Base-by-base conservation (phyloP, 768 basidiomycete genomes). In the Russula sp. region DNA sequence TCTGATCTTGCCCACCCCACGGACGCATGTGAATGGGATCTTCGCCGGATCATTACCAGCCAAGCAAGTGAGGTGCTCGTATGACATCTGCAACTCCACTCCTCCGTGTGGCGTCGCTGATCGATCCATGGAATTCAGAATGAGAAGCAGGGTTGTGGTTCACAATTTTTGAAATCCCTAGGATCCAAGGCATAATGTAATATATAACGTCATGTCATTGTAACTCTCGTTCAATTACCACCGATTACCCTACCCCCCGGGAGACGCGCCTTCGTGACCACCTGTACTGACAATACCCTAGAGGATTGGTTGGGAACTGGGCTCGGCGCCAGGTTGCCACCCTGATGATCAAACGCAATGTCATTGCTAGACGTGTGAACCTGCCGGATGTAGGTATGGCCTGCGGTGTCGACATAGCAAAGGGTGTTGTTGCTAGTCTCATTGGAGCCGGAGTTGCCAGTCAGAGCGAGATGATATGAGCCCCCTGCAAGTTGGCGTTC, bases 311-410 rank as follows among this genome's bases (percentile, higher is more conserved):
- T 37, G 37, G 49, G 48, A 44, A 61, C 35, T 1, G 66, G n/a
- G 54, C 40, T 62, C 6, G 71, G 67, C 31, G 77, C 75, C 37
- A 82, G 77, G 45, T 73, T 80, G 20, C 88, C 88, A 20, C 80
- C 75, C 61, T 85, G 75, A 20, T 75, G 70, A 68, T 91, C 85
- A 44, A 81, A 75, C 5, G 82, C 82, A 69, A 91, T 86, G 69
- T 77, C 78, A 69, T 85, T 80, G 66, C 82, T 75, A 2, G 80
- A 80, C 3, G 87, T 85, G 63, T 83, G 77, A 58, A 91, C 88
- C 27, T 75, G 69, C 59, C 88, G 77, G 59, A 73, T 72, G 72
- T 79, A 91, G 0, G 87, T 87, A 72, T 90, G 85, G 55, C 83
- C 85, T 6, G 73, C 22, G 42, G 42, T 44, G 18, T n/a, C 16